A percentile compares a stretch with the other conserved stretches of the same genome.
Conservation (phyloP, 106 monocot species). For the Agapanthus africanus region DNA sequence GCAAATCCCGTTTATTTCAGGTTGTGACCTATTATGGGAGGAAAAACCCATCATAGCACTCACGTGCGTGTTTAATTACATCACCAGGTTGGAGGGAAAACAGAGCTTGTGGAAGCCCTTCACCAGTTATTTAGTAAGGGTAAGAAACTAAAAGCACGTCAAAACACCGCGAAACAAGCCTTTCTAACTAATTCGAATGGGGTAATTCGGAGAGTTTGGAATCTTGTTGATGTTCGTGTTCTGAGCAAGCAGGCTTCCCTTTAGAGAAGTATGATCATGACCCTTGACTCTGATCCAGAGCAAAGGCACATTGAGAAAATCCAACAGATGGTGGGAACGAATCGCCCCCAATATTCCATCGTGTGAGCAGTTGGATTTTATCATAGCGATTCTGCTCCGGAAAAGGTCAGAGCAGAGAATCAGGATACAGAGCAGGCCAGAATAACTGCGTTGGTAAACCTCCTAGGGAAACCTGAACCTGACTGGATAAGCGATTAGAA, state of each 20-base stretch:
- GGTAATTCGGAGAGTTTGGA: conserved; percentile 61
- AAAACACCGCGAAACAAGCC: conserved; percentile 52
- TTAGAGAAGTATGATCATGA: neutral
- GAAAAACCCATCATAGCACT: neutral
- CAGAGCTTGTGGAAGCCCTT: conserved; percentile 51
- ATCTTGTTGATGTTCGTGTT: conserved; percentile 37
- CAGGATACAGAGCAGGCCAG: too few relatives aligned
- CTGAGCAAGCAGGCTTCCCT: neutral
- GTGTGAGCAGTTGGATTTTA: neutral
- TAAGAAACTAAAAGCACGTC: conserved; percentile 27
- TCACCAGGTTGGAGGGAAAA: conserved; percentile 48
- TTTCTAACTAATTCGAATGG: conserved; percentile 54
- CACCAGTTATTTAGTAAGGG: conserved; percentile 33
- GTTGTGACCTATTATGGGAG: neutral
- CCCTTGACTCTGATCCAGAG: too few relatives aligned
- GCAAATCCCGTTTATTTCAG: neutral
- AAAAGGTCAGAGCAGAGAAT: too few relatives aligned
- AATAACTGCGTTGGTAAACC: too few relatives aligned
- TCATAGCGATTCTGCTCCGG: neutral
- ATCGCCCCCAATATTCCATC: neutral
- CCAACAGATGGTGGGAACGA: too few relatives aligned
- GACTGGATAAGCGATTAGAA: too few relatives aligned
- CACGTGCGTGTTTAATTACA: neutral
- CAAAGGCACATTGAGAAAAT: too few relatives aligned
- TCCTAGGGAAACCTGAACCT: too few relatives aligned